These are phyloP conservation scores for Bipolaris oryzae DNA, from an alignment of 2,329 filamentous ascomycete species.

Conservation along the genomic window DNA sequence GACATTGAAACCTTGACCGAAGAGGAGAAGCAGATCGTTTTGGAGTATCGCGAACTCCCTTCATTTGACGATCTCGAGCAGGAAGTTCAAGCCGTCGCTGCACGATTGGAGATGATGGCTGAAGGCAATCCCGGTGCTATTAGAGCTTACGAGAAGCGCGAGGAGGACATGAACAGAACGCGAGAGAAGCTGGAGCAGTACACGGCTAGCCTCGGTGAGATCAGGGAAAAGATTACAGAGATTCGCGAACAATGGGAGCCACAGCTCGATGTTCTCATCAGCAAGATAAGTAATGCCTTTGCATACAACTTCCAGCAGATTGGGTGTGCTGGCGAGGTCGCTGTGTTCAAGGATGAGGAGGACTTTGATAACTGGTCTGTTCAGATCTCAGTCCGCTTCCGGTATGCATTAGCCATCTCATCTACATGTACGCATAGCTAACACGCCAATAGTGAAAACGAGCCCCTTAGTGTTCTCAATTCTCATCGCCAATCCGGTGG, in stretches of 20 bases:
- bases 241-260: conserved; percentile 83
- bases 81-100: conserved; percentile 75
- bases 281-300: conserved; percentile 87
- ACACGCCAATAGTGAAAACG: conserved; percentile 59
- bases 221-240: conserved; percentile 65
- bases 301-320: conserved; percentile 93
- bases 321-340: conserved; percentile 89
- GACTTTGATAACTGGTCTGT: conserved; percentile 96
- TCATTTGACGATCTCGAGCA: conserved; percentile 66
- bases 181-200: conserved; percentile 63
- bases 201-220: conserved; percentile 60
- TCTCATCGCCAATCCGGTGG: conserved; percentile 95
- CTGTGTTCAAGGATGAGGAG: conserved; percentile 80
- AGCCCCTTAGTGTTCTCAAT: conserved; percentile 82
- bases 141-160: conserved; percentile 65
- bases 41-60: conserved; percentile 25
- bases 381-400: conserved; percentile 93
- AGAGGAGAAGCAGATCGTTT: conserved; percentile 33
- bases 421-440: conserved; percentile 5
- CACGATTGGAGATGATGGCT: conserved; percentile 79
- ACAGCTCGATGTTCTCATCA: conserved; percentile 75
- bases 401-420: conserved; percentile 58
- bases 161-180: conserved; percentile 70
- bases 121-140: conserved; percentile 77
- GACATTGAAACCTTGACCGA: conserved; percentile 27